Evolutionary conservation across 371 early-diverging fungal genomes (phyloP).

Genomic region (Quaeritorhiza haematococci): DNA sequence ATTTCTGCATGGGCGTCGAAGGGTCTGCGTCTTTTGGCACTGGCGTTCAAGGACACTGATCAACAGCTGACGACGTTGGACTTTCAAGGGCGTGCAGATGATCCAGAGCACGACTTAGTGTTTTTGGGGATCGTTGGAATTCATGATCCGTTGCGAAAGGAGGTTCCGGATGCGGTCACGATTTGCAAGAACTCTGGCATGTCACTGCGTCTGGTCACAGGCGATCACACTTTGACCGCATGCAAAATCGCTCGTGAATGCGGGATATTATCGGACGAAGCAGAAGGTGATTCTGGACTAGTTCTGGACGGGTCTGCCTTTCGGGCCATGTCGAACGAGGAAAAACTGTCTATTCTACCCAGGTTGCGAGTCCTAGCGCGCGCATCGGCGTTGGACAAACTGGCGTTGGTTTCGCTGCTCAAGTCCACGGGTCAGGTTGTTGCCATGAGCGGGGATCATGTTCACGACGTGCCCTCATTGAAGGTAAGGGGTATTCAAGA

Average conservation of each 20-base stretch:
- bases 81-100: slow-evolving; percentile 12
- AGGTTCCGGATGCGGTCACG: slow-evolving; percentile 80
- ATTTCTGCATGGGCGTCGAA: slow-evolving; percentile 46
- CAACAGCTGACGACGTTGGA: slow-evolving; percentile 24
- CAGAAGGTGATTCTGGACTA: slow-evolving; percentile 68
- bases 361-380: slow-evolving; percentile 89
- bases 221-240: slow-evolving; percentile 93
- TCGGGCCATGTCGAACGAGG: slow-evolving; percentile 69
- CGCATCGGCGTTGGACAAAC: slow-evolving; percentile 90
- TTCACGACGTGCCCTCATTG: slow-evolving; percentile 96
- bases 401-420: slow-evolving; percentile 78
- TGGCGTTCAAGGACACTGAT: slow-evolving; percentile 38
- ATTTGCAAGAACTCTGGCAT: slow-evolving; percentile 86
- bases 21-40: slow-evolving; percentile 39
- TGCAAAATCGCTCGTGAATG: slow-evolving; percentile 87
- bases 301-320: slow-evolving; percentile 89
- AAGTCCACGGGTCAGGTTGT: slow-evolving; percentile 88
- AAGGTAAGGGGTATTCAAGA: too few species aligned
- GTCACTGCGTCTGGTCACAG: slow-evolving; percentile 93
- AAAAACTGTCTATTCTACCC: slow-evolving; percentile 76
- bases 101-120: slow-evolving; percentile 50
- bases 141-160: slow-evolving; percentile 89
- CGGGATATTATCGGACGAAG: slow-evolving; percentile 84
- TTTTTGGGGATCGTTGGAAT: slow-evolving; percentile 88
- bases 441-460: slow-evolving; percentile 95